Evolutionary conservation across 192 early-diverging fungal genomes (phyloP), one percentile per base, ranked within the genome.

Genomic region (Ambispora gerdemannii): DNA sequence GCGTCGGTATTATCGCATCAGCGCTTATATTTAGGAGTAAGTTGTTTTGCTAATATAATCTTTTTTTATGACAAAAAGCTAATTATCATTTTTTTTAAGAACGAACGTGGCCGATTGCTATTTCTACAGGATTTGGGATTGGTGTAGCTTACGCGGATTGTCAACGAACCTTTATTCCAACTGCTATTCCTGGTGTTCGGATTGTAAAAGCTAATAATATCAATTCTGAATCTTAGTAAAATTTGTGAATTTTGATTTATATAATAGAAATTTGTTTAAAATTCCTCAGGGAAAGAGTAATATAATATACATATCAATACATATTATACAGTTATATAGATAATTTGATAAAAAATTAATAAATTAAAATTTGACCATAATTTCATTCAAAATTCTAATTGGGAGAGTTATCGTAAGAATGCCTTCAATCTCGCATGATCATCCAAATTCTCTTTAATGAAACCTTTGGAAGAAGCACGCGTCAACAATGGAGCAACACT

Each of bases 1-100:
- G 88, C 73, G 89, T 91, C 58, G 93, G 93, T 73, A 85, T 95
- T 71, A 91, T 92, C n/a, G 85, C 89, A 31, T 93, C 92, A 24
- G 92, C 90, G 43, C 79, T 95, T 27, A 72, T 95, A 72, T 95
- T 95, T 82, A 87, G 86, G 80, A 87, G 92, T 89, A 83, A 77
- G 90, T 81, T 0, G 20, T 11, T n/a, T 6, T 61, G 8, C 2
- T 7, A n/a, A 28, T 51, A 51, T 38, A 15, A 32, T 1, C n/a
- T n/a, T n/a, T 35, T 58, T 52, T 30, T 20, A n/a, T 35, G 30
- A 53, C 51, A 22, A 20, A 49, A 28, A 24, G 13, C 35, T 31
- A 55, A 24, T 67, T 59, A 61, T 43, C 33, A 30, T 27, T n/a
- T 72, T 66, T 59, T 13, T 49, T n/a, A 73, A 91, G 89, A 87